A percentile compares a stretch with the other conserved stretches of the same genome.
Evolutionary conservation across 345 rosid species (phyloP).

Genomic region (Brassica nigra): DNA sequence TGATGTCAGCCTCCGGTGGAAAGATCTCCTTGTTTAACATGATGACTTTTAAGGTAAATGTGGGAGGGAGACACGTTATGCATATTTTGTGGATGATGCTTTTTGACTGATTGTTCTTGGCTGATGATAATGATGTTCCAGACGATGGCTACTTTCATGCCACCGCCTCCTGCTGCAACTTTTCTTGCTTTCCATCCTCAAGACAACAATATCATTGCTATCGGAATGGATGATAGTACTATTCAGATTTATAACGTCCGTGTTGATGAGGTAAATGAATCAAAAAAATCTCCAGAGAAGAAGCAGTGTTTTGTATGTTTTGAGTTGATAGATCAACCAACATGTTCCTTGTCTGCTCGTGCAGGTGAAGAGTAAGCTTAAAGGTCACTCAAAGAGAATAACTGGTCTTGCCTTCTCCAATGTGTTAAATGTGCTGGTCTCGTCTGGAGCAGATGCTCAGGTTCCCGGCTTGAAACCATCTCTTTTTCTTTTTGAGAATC

Average conservation of each 20-base stretch:
- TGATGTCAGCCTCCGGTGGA: constrained; percentile 95
- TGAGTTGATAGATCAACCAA: constrained; percentile 7
- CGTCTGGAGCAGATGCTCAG: constrained; percentile 97
- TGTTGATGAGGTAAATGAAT: constrained; percentile 77
- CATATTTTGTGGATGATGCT: too few species aligned
- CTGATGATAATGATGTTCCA: constrained; percentile 23
- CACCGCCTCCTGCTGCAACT: constrained; percentile 92
- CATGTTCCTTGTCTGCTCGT: constrained; percentile 15
- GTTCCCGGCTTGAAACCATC: constrained; percentile 37
- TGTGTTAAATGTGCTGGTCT: constrained; percentile 68
- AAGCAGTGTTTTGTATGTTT: constrained; percentile 6
- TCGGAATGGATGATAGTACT: constrained; percentile 88
- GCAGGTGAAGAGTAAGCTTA: constrained; percentile 89
- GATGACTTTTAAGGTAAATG: constrained; percentile 91
- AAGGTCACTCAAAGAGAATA: constrained; percentile 83
- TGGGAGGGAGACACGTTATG: not conserved
- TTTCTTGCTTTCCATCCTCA: constrained; percentile 94
- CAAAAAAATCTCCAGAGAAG: not conserved
- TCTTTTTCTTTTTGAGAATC: not conserved
- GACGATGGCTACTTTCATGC: constrained; percentile 97
- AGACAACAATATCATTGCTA: constrained; percentile 90
- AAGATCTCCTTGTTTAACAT: constrained; percentile 85
- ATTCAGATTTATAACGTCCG: constrained; percentile 92
- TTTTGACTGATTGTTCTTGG: constrained; percentile 8
- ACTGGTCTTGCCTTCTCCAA: constrained; percentile 92